Conservation (phyloP, 2,329 filamentous ascomycete species). For the Fusarium luffae region DNA sequence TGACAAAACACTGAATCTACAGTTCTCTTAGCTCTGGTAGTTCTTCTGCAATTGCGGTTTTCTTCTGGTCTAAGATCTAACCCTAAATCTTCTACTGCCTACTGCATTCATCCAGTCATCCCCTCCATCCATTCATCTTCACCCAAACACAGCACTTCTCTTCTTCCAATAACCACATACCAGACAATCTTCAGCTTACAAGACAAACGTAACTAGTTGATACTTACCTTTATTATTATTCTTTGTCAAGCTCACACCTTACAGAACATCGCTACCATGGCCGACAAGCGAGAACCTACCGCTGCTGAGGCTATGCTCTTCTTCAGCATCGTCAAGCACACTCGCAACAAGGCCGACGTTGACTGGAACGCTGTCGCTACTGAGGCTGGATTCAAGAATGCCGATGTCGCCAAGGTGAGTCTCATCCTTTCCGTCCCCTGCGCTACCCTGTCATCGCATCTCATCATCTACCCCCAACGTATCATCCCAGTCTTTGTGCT, state of each 20-base stretch:
- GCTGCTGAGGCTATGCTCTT: conserved; percentile 58
- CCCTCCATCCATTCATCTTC: not conserved
- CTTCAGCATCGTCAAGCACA: conserved; percentile 58
- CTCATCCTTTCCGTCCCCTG: not conserved
- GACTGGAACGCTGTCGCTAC: conserved; percentile 61
- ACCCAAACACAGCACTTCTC: not conserved
- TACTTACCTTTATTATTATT: not conserved
- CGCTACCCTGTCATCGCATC: not conserved
- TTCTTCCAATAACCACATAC: not conserved
- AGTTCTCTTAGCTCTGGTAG: conserved; percentile 1
- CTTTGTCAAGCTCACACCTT: conserved; percentile 5
- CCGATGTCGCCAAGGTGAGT: conserved; percentile 57
- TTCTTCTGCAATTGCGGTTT: conserved; percentile 4
- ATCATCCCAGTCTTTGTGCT: not conserved
- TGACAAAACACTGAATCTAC: not conserved
- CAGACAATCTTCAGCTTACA: not conserved
- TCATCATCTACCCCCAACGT: not conserved
- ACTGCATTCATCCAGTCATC: not conserved
- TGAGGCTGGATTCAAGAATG: conserved; percentile 58
- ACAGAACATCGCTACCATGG: conserved; percentile 42
- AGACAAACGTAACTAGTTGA: not conserved
- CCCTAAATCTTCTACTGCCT: not conserved
- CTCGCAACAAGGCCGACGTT: conserved; percentile 56
- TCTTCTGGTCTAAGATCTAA: not conserved
- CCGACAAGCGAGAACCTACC: conserved; percentile 53